phyloP scores from a whole-genome alignment of 2,329 filamentous ascomycete genomes.

The Sclerotinia subarctica region DNA sequence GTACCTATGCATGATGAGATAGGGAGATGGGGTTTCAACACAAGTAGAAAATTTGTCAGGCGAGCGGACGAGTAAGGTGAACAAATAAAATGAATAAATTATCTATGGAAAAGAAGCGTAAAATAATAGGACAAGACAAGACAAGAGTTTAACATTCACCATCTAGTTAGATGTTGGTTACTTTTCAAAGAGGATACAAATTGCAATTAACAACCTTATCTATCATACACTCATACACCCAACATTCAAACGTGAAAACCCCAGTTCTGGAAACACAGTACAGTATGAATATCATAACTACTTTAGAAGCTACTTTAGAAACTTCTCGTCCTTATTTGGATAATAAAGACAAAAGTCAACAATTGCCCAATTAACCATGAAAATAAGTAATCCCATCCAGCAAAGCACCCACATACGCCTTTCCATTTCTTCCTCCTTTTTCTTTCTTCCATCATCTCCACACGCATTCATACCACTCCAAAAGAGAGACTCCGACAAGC shows the following conservation, averaged over 20 bases:
- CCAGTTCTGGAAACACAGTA: not conserved
- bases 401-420: not conserved
- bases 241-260: not conserved
- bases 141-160: too few relatives aligned
- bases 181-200: too few relatives aligned
- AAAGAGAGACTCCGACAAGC: not conserved
- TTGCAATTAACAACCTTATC: too few relatives aligned
- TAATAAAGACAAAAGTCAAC: fast-evolving
- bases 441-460: not conserved
- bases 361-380: not conserved
- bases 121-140: too few relatives aligned
- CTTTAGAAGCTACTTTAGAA: not conserved
- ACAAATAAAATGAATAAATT: too few relatives aligned
- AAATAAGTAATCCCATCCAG: not conserved
- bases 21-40: too few relatives aligned
- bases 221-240: too few relatives aligned
- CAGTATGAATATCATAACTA: not conserved
- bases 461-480: not conserved
- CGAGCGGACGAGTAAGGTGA: too few relatives aligned
- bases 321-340: not conserved
- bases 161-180: too few relatives aligned
- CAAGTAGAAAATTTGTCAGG: too few relatives aligned
- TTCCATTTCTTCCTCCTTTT: not conserved
- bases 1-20: too few relatives aligned
- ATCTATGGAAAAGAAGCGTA: too few relatives aligned